Evolutionary conservation across 2,329 filamentous ascomycete genomes (phyloP).

Genomic region (Alternaria arborescens): DNA sequence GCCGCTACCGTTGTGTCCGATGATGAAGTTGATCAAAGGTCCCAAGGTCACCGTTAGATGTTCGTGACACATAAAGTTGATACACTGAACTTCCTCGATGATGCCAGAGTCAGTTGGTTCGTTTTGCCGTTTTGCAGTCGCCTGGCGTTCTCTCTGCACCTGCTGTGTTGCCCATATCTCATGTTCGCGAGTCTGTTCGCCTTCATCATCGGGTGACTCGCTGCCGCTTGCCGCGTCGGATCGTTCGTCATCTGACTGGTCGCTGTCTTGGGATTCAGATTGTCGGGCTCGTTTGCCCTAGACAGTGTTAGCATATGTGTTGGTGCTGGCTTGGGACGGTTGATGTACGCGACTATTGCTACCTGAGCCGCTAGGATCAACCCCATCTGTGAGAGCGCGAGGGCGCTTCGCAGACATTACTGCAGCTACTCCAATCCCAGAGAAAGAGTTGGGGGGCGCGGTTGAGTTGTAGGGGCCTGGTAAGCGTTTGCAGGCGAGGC

Average conservation of each 20-base stretch:
- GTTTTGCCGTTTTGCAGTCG: slow-evolving; percentile 59
- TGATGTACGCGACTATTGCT: slow-evolving; percentile 33
- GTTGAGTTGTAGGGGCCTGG: slow-evolving; percentile 1
- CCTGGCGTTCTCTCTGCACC: slow-evolving; percentile 36
- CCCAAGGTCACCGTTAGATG: slow-evolving; percentile 85
- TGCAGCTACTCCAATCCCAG: slow-evolving; percentile 6
- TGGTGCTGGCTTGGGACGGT: not conserved
- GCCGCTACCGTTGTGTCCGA: slow-evolving; percentile 95
- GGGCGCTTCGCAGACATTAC: slow-evolving; percentile 46
- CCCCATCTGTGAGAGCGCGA: slow-evolving; percentile 33
- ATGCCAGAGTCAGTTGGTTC: slow-evolving; percentile 83
- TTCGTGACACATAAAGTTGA: slow-evolving; percentile 96
- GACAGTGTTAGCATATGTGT: slow-evolving; percentile 19
- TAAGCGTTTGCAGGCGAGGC: slow-evolving; percentile 9
- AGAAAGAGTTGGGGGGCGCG: not conserved
- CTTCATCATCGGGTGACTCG: slow-evolving; percentile 26
- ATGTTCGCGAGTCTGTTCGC: slow-evolving; percentile 29
- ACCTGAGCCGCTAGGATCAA: slow-evolving; percentile 19
- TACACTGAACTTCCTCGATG: slow-evolving; percentile 84
- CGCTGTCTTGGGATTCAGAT: slow-evolving; percentile 33
- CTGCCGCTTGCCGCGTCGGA: slow-evolving; percentile 17
- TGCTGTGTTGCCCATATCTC: slow-evolving; percentile 42
- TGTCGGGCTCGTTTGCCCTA: slow-evolving; percentile 45
- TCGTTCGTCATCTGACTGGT: slow-evolving; percentile 23
- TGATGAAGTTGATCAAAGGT: slow-evolving; percentile 96